A percentile compares a stretch with the other conserved stretches of the same genome.
Evolutionary conservation across 108 stramenopile species (phyloP).

Genomic region (Pseudonitzschia pungens): DNA sequence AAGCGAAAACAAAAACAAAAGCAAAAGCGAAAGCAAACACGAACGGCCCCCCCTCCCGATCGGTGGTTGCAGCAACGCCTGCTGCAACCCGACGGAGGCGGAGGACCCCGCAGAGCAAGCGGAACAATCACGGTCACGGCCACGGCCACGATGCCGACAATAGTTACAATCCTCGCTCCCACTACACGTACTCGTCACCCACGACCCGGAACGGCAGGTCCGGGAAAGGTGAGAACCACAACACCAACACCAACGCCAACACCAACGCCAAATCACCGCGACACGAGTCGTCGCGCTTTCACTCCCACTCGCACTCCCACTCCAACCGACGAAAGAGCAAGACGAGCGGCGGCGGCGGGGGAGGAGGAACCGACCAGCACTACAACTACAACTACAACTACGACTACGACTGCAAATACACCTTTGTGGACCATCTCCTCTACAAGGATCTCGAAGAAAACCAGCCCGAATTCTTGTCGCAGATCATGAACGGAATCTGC

Average conservation of each 20-base stretch:
- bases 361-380: too few species aligned
- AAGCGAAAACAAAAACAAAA: too few species aligned
- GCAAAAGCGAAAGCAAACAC: too few species aligned
- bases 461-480: background rate
- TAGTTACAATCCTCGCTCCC: too few species aligned
- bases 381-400: background rate
- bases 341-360: too few species aligned
- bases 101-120: background rate
- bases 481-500: background rate
- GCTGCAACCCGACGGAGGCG: background rate
- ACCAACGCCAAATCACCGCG: background rate
- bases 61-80: background rate
- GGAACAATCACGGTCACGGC: background rate
- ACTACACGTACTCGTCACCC: background rate
- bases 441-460: conserved; percentile 14
- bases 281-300: too few species aligned
- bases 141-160: background rate
- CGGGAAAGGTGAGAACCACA: too few species aligned
- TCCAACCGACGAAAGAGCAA: too few species aligned
- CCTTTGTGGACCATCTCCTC: conserved; percentile 10
- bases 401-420: background rate
- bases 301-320: too few species aligned
- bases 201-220: too few species aligned
- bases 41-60: too few species aligned
- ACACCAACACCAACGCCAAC: background rate